These are phyloP conservation scores for Kwoniella botswanensis DNA, from an alignment of 768 basidiomycete genomes.

Conservation along the genomic window DNA sequence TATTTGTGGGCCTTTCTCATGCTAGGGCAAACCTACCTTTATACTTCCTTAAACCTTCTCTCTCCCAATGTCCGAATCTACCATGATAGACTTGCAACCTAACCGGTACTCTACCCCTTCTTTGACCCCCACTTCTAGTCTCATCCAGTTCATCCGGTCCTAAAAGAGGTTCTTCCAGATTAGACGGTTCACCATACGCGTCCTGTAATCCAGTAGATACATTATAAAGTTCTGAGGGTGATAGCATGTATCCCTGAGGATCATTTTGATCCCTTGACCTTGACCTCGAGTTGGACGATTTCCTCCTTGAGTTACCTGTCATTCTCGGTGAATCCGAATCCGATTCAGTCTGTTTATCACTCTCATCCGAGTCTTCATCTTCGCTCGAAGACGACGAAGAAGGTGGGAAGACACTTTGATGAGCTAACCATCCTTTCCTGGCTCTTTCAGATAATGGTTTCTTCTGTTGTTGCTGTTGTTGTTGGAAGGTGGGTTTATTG, in stretches of 20 bases:
- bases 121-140: constrained; percentile 2
- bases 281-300: constrained; percentile 10
- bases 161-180: constrained; percentile 47
- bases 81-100: constrained; percentile 52
- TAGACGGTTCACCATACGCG: constrained; percentile 4
- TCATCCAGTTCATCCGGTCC: constrained; percentile 46
- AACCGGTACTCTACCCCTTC: constrained; percentile 33
- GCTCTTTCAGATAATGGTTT: constrained; percentile 29
- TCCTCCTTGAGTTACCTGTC: constrained; percentile 36
- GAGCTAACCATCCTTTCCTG: constrained; percentile 56
- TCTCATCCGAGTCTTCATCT: constrained; percentile 21
- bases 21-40: constrained; percentile 41
- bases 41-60: constrained; percentile 50
- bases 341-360: constrained; percentile 41
- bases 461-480: constrained; percentile 6
- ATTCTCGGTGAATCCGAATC: constrained; percentile 35
- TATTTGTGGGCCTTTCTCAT: no score
- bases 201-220: constrained; percentile 13
- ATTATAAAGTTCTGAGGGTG: constrained; percentile 36
- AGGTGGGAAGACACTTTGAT: constrained; percentile 55
- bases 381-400: constrained; percentile 45
- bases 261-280: constrained; percentile 25
- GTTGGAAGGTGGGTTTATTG: not conserved
- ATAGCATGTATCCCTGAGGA: constrained; percentile 37
- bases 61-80: constrained; percentile 49